Evolutionary conservation across 2,329 filamentous ascomycete genomes (phyloP).

Genomic region (Lachnellula willkommii): DNA sequence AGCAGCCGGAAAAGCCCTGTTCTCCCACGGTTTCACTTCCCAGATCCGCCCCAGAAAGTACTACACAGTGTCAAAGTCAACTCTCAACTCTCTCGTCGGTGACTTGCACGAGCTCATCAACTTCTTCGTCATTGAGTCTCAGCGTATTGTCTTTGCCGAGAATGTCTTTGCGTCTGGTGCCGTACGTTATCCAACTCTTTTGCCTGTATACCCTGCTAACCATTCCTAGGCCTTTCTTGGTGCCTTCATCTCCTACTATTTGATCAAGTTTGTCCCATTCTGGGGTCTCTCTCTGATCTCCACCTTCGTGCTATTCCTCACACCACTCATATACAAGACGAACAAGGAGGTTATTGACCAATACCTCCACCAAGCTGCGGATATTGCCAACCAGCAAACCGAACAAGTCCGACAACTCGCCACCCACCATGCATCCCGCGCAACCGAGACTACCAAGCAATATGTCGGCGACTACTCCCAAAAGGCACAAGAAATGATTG

Average conservation of each 20-base stretch:
- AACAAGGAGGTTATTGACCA: conserved; percentile 67
- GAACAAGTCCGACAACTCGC: conserved; percentile 56
- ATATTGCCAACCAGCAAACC: conserved; percentile 58
- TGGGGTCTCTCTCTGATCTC: conserved; percentile 61
- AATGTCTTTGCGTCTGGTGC: conserved; percentile 55
- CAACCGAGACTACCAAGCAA: conserved; percentile 59
- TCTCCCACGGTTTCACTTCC: conserved; percentile 57
- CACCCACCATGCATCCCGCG: conserved; percentile 58
- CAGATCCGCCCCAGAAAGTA: conserved; percentile 64
- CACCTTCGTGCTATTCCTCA: conserved; percentile 55
- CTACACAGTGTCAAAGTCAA: conserved; percentile 60
- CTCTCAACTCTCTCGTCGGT: conserved; percentile 54
- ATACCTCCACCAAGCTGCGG: conserved; percentile 52
- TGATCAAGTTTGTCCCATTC: conserved; percentile 65
- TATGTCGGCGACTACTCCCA: conserved; percentile 63
- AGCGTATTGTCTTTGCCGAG: conserved; percentile 64
- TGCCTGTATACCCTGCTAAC: conserved; percentile 9
- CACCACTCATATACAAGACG: conserved; percentile 58
- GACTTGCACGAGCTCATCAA: conserved; percentile 65
- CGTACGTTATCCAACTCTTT: conserved; percentile 41
- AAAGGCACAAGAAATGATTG: conserved; percentile 61
- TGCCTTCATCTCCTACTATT: conserved; percentile 61
- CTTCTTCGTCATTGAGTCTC: conserved; percentile 66
- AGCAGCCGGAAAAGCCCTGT: conserved; percentile 53
- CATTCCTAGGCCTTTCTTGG: conserved; percentile 48